Evolutionary conservation across 306 rosid species (phyloP), one percentile per base, ranked within the genome.

Genomic region (Dryas drummondii): DNA sequence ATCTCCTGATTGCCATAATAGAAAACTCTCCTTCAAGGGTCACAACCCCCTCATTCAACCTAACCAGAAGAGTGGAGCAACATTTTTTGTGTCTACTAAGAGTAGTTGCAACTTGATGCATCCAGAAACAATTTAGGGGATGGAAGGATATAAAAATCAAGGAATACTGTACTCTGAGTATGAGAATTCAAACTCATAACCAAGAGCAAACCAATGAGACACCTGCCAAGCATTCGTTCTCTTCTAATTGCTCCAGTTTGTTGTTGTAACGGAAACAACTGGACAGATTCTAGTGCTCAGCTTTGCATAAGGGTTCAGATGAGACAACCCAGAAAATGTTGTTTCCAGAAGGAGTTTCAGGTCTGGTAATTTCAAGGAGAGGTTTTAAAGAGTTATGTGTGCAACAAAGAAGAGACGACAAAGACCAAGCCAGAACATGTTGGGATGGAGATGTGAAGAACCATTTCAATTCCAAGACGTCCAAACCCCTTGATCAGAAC

Each of bases 21-120:
- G 64, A 70, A 64, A 71, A 50, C 64, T 26, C 71, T 26, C 49
- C 74, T 81, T 71, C 85, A 37, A 8, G 72, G 49, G 9, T 44
- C 45, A 19, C 26, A 5, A 44, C 22, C 19, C n/a, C 66, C 9
- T 7, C 17, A 49, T 41, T 66, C 51, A 73, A 76, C 75, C 55
- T 19, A 69, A 66, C 73, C 56, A 72, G 60, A 60, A 58, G 42
- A 37, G 44, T 37, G 66, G 19, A 49, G 65, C 81, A 78, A 67
- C 42, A 53, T 15, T 61, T 59, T 49, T 32, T 32, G 37, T 58
- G 41, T 62, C 71, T 26, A 42, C 60, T 54, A 27, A 53, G 55
- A 17, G 12, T 40, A 64, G 12, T 71, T 50, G 63, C 44, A 76
- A 73, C 68, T 71, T 45, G 19, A 60, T 70, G 45, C 77, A 69